Conservation (phyloP, 495 filamentous ascomycete species). For the Chaetomidium leptoderma region DNA sequence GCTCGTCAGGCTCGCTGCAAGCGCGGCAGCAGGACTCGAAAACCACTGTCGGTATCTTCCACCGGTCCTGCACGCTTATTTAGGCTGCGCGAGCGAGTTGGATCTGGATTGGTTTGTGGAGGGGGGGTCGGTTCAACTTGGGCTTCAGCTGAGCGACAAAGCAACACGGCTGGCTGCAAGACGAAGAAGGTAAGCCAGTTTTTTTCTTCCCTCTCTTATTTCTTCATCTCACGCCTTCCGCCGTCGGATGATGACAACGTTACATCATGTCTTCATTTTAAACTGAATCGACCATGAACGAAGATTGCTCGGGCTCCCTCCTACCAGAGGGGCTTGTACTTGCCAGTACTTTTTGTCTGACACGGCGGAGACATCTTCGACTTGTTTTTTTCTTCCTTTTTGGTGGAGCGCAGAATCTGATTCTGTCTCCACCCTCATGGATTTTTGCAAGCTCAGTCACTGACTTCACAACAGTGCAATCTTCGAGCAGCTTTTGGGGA, state of each 20-base stretch:
- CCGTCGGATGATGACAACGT: conserved; percentile 75
- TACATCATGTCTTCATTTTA: conserved; percentile 81
- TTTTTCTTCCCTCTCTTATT: conserved; percentile 6
- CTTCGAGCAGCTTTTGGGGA: conserved; percentile 8
- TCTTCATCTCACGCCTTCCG: conserved; percentile 8
- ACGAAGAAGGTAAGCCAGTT: conserved; percentile 23
- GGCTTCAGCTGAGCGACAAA: neutral
- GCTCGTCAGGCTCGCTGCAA: neutral
- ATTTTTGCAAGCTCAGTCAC: conserved; percentile 8
- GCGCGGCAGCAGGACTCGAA: neutral
- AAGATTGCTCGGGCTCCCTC: conserved; percentile 67
- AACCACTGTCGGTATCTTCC: neutral
- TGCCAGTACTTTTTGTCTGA: conserved; percentile 98
- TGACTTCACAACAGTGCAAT: conserved; percentile 17
- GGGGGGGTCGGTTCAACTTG: neutral
- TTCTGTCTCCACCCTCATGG: conserved; percentile 3
- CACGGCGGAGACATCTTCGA: conserved; percentile 14
- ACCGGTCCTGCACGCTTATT: neutral
- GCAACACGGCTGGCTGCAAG: neutral
- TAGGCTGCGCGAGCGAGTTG: neutral
- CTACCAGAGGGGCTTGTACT: conserved; percentile 76
- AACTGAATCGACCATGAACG: conserved; percentile 91
- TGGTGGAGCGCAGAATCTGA: conserved; percentile 12
- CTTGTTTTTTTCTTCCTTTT: conserved; percentile 7
- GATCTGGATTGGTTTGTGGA: conserved; percentile 4